Conservation (phyloP, 352 stramenopile species). For the Phytopythium chamaehyphon region DNA sequence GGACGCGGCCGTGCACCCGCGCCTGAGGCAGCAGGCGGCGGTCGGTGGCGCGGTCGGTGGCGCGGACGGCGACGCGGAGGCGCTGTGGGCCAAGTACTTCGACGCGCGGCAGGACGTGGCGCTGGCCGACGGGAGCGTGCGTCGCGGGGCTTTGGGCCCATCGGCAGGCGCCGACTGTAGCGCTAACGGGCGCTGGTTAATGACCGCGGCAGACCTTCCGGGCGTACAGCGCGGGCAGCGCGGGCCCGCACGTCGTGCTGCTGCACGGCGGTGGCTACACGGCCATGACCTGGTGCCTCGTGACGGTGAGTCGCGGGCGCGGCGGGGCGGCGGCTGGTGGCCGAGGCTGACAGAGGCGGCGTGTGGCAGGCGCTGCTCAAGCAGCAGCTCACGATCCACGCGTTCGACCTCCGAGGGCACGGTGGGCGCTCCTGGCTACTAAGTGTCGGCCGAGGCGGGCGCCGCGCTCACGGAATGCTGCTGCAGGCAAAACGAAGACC, state of each 20-base stretch:
- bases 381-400: conserved; percentile 68
- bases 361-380: conserved; percentile 62
- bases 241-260: conserved; percentile 72
- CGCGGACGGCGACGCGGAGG: conserved; percentile 23
- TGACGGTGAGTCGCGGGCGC: conserved; percentile 66
- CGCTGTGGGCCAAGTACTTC: conserved; percentile 71
- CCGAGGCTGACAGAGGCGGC: no score
- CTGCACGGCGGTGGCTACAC: conserved; percentile 85
- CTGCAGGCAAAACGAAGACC: conserved; percentile 48
- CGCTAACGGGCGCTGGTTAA: background rate
- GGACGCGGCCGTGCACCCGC: no score
- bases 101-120: conserved; percentile 60
- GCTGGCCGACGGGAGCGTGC: conserved; percentile 62
- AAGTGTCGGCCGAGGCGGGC: background rate
- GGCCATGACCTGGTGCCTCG: conserved; percentile 83
- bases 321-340: no score
- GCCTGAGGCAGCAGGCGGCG: background rate
- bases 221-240: conserved; percentile 63
- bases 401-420: conserved; percentile 83
- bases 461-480: background rate
- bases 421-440: conserved; percentile 18
- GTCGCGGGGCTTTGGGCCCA: conserved; percentile 2
- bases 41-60: background rate
- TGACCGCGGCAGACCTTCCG: conserved; percentile 66
- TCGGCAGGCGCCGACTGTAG: no score